A percentile compares a stretch with the other conserved stretches of the same genome.
These are phyloP conservation scores for Flueggea neowawraea DNA, from an alignment of 441 rosid species.

Conservation along the genomic window DNA sequence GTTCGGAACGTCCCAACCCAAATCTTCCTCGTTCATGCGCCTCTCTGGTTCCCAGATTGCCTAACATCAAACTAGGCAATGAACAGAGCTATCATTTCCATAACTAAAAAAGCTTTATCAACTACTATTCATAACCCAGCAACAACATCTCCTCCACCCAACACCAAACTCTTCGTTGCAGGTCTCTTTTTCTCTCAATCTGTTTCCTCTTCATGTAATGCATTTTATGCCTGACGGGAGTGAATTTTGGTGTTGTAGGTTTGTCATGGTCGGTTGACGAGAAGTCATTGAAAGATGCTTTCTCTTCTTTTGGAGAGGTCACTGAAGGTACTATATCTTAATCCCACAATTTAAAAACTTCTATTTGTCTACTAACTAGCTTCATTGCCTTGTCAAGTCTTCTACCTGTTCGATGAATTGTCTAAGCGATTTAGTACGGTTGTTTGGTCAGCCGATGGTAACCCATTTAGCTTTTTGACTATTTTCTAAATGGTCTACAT, in stretches of 20 bases:
- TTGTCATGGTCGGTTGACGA: slow-evolving; percentile 85
- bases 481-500: too few relatives aligned
- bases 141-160: slow-evolving; percentile 24
- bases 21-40: too few relatives aligned
- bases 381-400: not conserved
- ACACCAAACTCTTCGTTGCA: slow-evolving; percentile 42
- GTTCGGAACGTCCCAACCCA: too few relatives aligned
- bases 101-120: slow-evolving; percentile 24
- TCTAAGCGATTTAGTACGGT: slow-evolving; percentile 19
- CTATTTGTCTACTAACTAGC: too few relatives aligned
- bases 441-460: too few relatives aligned
- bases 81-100: slow-evolving; percentile 18
- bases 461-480: too few relatives aligned
- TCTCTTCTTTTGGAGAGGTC: slow-evolving; percentile 72
- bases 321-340: slow-evolving; percentile 42
- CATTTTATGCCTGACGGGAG: not conserved
- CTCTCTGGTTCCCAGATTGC: too few relatives aligned
- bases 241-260: slow-evolving; percentile 37
- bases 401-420: slow-evolving; percentile 59
- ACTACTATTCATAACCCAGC: not conserved
- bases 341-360: not conserved
- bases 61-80: slow-evolving; percentile 1
- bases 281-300: slow-evolving; percentile 69
- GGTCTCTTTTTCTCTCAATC: slow-evolving; percentile 18
- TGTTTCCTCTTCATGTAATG: not conserved